Percentiles rank a stretch among this genome's conserved stretches.
Evolutionary conservation across 2,329 filamentous ascomycete species (phyloP).

Genomic region (Albifimbria verrucaria): DNA sequence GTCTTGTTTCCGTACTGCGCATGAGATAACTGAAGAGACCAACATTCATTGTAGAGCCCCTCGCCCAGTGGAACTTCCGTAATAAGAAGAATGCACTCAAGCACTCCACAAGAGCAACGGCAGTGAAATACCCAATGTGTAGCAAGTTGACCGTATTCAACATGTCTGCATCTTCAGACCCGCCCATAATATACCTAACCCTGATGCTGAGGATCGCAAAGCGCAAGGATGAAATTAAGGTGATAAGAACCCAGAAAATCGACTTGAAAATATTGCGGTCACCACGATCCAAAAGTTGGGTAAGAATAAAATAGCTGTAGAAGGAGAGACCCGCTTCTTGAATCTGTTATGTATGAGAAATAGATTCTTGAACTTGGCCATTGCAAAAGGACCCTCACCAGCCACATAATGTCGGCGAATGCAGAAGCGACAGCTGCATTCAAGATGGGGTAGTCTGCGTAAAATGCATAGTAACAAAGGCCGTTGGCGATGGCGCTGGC

Average conservation of each 20-base stretch:
- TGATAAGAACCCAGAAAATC: constrained; percentile 56
- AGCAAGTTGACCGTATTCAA: constrained; percentile 29
- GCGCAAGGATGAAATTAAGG: constrained; percentile 48
- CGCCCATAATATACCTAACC: constrained; percentile 23
- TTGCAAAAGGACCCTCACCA: constrained; percentile 21
- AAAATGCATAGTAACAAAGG: constrained; percentile 40
- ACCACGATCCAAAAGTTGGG: constrained; percentile 44
- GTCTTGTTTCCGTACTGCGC: constrained; percentile 34
- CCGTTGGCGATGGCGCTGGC: constrained; percentile 39
- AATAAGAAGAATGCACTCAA: constrained; percentile 37
- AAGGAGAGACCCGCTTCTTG: constrained; percentile 43
- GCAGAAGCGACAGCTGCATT: constrained; percentile 30
- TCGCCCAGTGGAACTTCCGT: constrained; percentile 30
- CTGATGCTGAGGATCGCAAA: constrained; percentile 31
- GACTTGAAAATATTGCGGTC: constrained; percentile 40
- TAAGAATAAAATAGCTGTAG: constrained; percentile 51
- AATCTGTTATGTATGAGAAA: constrained; percentile 21
- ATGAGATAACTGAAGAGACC: constrained; percentile 37
- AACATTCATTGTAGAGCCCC: constrained; percentile 25
- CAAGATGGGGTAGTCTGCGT: constrained; percentile 19
- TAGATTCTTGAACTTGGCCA: accelerated
- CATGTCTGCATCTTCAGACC: constrained; percentile 17
- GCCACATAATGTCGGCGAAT: constrained; percentile 37
- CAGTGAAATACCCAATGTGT: constrained; percentile 38
- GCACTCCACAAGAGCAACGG: constrained; percentile 37